A percentile compares a stretch with the other conserved stretches of the same genome.
Conservation (phyloP, 2,329 filamentous ascomycete genomes). For the Zymoseptoria crescenta region DNA sequence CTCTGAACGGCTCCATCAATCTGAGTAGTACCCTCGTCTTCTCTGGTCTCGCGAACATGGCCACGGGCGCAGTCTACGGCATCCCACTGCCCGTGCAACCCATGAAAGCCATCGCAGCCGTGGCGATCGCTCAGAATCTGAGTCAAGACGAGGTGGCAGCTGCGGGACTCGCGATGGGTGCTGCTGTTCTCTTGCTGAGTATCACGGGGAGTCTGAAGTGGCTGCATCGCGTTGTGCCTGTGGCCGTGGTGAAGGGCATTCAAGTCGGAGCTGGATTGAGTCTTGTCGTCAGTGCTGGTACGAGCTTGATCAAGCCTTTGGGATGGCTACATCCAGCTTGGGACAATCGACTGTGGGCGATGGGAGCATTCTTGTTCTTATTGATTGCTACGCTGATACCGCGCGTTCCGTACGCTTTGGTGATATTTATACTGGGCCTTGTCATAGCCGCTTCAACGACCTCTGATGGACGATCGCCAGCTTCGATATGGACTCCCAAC, state of each 20-base stretch:
- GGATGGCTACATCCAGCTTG: constrained; percentile 58
- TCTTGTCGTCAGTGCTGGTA: constrained; percentile 69
- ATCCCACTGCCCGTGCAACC: constrained; percentile 88
- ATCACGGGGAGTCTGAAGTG: constrained; percentile 68
- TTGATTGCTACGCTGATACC: constrained; percentile 58
- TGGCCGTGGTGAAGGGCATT: constrained; percentile 88
- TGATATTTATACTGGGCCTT: constrained; percentile 62
- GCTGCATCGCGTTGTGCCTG: constrained; percentile 66
- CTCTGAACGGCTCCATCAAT: constrained; percentile 68
- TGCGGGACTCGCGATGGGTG: constrained; percentile 71
- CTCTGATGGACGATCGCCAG: constrained; percentile 34
- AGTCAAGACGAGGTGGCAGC: constrained; percentile 66
- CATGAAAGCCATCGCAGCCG: constrained; percentile 82
- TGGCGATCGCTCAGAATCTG: constrained; percentile 66
- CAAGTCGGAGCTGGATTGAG: constrained; percentile 86
- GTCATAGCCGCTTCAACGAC: constrained; percentile 45
- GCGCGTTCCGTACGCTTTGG: constrained; percentile 68
- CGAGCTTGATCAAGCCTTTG: constrained; percentile 58
- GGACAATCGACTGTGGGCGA: constrained; percentile 72
- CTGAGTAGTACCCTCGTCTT: constrained; percentile 80
- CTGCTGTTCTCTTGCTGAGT: constrained; percentile 67
- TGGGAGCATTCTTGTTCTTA: constrained; percentile 65
- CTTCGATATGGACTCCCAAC: constrained; percentile 51
- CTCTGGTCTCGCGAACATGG: constrained; percentile 76
- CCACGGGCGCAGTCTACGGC: constrained; percentile 75